Evolutionary conservation across 192 early-diverging fungal species (phyloP).

Genomic region (Coemansia sp.): DNA sequence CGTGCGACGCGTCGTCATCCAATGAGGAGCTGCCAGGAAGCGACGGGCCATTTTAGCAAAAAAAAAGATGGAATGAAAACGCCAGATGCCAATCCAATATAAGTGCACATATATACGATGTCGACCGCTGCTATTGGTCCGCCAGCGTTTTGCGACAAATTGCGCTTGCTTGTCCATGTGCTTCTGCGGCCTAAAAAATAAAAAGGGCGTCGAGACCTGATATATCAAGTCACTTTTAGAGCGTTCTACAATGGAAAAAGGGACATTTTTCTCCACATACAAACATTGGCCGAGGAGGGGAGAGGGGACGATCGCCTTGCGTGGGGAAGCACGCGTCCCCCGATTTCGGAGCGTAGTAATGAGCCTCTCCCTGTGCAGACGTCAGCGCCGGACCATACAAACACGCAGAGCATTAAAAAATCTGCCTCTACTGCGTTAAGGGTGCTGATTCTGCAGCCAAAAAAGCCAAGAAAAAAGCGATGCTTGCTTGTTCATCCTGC

Average conservation of each 20-base stretch:
- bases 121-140: not conserved
- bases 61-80: not conserved
- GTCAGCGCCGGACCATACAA: not conserved
- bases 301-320: not conserved
- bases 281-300: not conserved
- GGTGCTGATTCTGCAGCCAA: not conserved
- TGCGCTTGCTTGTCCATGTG: not conserved
- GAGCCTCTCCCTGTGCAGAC: not conserved
- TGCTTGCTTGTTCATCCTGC: not conserved
- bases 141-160: too few species aligned
- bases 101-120: not conserved
- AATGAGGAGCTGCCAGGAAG: not conserved
- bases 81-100: not conserved
- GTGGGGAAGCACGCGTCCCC: not conserved
- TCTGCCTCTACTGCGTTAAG: not conserved
- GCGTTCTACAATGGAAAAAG: not conserved
- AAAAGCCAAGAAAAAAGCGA: not conserved
- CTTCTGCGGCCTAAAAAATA: not conserved
- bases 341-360: conserved; percentile 1
- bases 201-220: too few species aligned
- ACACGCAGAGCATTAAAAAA: not conserved
- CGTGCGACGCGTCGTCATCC: not conserved
- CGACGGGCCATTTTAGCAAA: not conserved
- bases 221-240: too few species aligned
- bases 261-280: not conserved